Percentiles rank a stretch among this genome's conserved stretches.
phyloP scores from a whole-genome alignment of 2,329 filamentous ascomycete genomes.

The Fusarium luffae region DNA sequence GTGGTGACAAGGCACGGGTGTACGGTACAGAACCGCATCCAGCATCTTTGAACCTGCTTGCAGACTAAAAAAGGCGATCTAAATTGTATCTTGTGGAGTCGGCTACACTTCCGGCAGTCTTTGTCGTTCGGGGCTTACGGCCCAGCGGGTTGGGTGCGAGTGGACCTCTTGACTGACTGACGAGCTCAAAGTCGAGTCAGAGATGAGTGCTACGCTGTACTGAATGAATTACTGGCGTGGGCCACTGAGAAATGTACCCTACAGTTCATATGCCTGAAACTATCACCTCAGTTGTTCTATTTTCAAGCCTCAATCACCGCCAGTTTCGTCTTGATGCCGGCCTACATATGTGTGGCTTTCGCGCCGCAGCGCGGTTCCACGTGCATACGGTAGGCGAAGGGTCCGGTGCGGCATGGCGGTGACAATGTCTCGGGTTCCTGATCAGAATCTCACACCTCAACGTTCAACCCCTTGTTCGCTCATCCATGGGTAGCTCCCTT shows the following conservation, averaged over 20 bases:
- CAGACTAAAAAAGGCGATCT: constrained; percentile 32
- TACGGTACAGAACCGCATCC: constrained; percentile 14
- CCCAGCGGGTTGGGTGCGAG: constrained; percentile 46
- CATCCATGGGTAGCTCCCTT: constrained; percentile 20
- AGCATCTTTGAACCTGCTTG: constrained; percentile 27
- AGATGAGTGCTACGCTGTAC: constrained; percentile 6
- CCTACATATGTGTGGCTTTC: constrained; percentile 39
- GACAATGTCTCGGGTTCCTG: constrained; percentile 48
- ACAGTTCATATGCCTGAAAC: constrained; percentile 38
- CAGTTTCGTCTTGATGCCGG: constrained; percentile 41
- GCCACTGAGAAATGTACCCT: constrained; percentile 10
- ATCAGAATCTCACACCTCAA: constrained; percentile 32
- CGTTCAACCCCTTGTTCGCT: constrained; percentile 24
- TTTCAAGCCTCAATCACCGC: constrained; percentile 39
- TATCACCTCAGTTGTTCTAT: constrained; percentile 23
- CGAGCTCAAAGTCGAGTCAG: constrained; percentile 42
- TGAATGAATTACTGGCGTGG: constrained; percentile 7
- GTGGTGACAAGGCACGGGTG: constrained; percentile 11
- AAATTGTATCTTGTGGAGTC: constrained; percentile 45
- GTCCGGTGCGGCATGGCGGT: constrained; percentile 41
- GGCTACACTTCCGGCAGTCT: constrained; percentile 48
- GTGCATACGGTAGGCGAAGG: constrained; percentile 38
- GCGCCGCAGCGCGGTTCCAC: constrained; percentile 38
- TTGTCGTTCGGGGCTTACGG: constrained; percentile 45
- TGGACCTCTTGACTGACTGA: constrained; percentile 34